Base-by-base conservation (phyloP, 2,329 filamentous ascomycete genomes). In the Botryotinia calthae region DNA sequence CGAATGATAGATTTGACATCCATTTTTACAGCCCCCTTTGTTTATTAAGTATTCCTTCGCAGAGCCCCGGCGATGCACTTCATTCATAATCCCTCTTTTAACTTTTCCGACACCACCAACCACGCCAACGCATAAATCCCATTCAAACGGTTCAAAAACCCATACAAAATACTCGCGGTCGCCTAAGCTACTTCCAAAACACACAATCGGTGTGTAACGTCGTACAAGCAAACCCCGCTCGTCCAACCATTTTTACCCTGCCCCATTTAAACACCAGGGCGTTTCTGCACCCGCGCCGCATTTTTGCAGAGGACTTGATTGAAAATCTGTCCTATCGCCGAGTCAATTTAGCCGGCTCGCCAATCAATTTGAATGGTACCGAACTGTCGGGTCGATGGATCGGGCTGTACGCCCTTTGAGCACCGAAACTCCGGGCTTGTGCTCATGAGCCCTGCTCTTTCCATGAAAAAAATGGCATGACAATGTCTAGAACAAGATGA, bases 371-470 rank as follows among this genome's bases (percentile, higher is more conserved):
- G 31, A n/a, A 7, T 31, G 31, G 46, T 40, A 51, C 31, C 63
- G 25, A 66, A 51, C 63, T 48, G 44, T 65, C 63, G 63, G 63
- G 63, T 65, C 44, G 10, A 56, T 56, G 51, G 51, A 56, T 56
- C 51, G 51, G 64, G 64, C 46, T 54, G 31, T 37, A 37, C 64
- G 25, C 46, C 22, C 5, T 54, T 51, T 51, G 34, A 9, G 25
- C 40, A 54, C 34, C 64, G 46, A 66, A 40, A 7, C 3, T 54
- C 64, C 46, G 18, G 9, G 48, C 25, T 54, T 22, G 44, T 28
- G 10, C 42, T 64, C 20, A 18, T 37, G 3, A 20, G 31, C 31
- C 31, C 22, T 28, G 63, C n/a, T 56, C 16, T 56, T 25, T 6
- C 3, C 16, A 28, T 31, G 25, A 6, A n/a, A n/a, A 18, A 28